Conservation (phyloP, 2,329 filamentous ascomycete genomes). For the Calonectria naviculata region DNA sequence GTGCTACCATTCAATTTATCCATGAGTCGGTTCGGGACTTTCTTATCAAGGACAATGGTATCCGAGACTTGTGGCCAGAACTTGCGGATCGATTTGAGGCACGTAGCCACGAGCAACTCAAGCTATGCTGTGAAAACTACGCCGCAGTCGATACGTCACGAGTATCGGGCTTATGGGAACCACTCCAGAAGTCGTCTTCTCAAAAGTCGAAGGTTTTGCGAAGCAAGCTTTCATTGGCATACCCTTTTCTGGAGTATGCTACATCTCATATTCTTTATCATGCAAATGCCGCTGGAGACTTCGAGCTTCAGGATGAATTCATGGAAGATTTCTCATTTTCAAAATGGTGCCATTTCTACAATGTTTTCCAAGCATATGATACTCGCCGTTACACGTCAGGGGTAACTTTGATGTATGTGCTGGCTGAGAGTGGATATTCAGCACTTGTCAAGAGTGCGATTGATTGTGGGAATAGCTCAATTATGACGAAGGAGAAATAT, state of each 20-base stretch:
- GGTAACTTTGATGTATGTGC: slow-evolving; percentile 44
- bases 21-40: background rate
- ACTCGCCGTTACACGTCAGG: slow-evolving; percentile 36
- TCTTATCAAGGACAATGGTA: background rate
- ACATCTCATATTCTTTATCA: slow-evolving; percentile 53
- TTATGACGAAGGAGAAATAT: slow-evolving; percentile 6
- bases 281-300: slow-evolving; percentile 47
- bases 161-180: too few species aligned
- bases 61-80: background rate
- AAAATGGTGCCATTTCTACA: slow-evolving; percentile 48
- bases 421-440: slow-evolving; percentile 42
- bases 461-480: background rate
- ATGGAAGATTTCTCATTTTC: slow-evolving; percentile 40
- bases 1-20: background rate
- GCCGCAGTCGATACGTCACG: background rate
- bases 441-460: slow-evolving; percentile 44
- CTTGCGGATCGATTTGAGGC: background rate
- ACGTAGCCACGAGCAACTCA: background rate
- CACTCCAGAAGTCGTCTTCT: too few species aligned
- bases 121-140: too few species aligned
- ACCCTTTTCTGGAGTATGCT: slow-evolving; percentile 60
- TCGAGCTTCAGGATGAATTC: slow-evolving; percentile 41
- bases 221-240: background rate
- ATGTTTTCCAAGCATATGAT: slow-evolving; percentile 36
- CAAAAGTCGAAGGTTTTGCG: too few species aligned